Conservation (phyloP, 192 early-diverging fungal genomes). For the Radiomyces spectabilis region DNA sequence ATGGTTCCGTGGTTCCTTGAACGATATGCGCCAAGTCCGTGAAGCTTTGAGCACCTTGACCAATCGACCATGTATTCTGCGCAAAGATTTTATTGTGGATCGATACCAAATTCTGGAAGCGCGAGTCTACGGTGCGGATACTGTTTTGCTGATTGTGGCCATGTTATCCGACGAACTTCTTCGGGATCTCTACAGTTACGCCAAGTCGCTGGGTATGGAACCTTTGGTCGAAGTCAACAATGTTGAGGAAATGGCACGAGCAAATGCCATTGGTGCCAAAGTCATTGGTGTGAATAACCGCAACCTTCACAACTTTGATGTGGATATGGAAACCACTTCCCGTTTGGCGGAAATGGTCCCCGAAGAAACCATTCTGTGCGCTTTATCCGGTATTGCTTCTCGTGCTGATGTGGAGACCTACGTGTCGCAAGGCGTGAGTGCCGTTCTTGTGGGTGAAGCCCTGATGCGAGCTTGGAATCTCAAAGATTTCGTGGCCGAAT, state of each 20-base stretch:
- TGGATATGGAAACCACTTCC: slow-evolving; percentile 84
- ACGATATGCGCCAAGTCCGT: slow-evolving; percentile 88
- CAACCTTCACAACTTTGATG: slow-evolving; percentile 92
- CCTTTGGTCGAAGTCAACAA: slow-evolving; percentile 98
- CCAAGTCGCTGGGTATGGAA: slow-evolving; percentile 85
- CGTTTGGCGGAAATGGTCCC: slow-evolving; percentile 74
- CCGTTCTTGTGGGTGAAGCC: slow-evolving; percentile 90
- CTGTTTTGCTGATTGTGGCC: slow-evolving; percentile 92
- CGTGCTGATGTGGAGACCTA: slow-evolving; percentile 82
- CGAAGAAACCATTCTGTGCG: slow-evolving; percentile 65
- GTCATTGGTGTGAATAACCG: slow-evolving; percentile 98
- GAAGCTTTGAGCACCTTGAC: slow-evolving; percentile 49
- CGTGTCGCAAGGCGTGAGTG: slow-evolving; percentile 66
- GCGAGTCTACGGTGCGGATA: slow-evolving; percentile 91
- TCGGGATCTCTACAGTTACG: slow-evolving; percentile 59
- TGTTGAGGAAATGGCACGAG: slow-evolving; percentile 80
- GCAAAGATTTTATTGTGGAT: slow-evolving; percentile 97
- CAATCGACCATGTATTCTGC: slow-evolving; percentile 84
- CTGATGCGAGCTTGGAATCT: slow-evolving; percentile 83
- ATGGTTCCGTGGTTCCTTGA: slow-evolving; percentile 96
- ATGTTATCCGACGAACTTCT: slow-evolving; percentile 74
- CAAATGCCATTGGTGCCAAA: slow-evolving; percentile 71
- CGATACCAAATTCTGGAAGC: slow-evolving; percentile 96
- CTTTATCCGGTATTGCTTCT: slow-evolving; percentile 84
- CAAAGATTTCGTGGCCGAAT: slow-evolving; percentile 62